Evolutionary conservation across 225 moss, liverwort and hornwort species (phyloP).

Genomic region (Marchantia paleacea): DNA sequence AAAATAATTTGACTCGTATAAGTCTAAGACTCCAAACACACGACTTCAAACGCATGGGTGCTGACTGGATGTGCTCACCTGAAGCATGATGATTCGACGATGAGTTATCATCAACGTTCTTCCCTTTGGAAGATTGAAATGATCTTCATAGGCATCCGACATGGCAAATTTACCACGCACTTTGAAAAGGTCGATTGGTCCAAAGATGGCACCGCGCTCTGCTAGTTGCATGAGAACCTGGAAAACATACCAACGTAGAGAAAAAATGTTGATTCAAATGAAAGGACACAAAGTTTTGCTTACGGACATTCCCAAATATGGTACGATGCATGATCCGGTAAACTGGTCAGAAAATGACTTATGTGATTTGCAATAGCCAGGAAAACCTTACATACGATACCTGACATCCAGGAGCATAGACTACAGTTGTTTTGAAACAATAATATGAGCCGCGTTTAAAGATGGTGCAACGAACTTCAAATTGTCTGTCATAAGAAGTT

Average conservation of each 20-base stretch:
- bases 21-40: neutral
- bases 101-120: slow-evolving; percentile 94
- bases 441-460: neutral
- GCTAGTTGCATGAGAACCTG: slow-evolving; percentile 99
- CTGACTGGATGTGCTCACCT: slow-evolving; percentile 39
- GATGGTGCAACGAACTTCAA: neutral
- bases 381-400: too few species aligned
- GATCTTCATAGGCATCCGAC: slow-evolving; percentile 98
- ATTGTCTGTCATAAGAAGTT: neutral
- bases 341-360: too few species aligned
- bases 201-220: slow-evolving; percentile 91
- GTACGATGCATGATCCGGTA: too few species aligned
- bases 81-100: slow-evolving; percentile 87
- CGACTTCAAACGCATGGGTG: neutral
- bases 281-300: neutral
- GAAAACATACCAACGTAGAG: neutral
- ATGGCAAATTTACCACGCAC: slow-evolving; percentile 96
- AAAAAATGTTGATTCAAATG: neutral
- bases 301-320: too few species aligned
- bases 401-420: too few species aligned
- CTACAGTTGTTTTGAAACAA: neutral
- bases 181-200: slow-evolving; percentile 89
- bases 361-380: too few species aligned
- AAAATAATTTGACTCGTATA: neutral
- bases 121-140: slow-evolving; percentile 93